Evolutionary conservation across 2,329 filamentous ascomycete species (phyloP), one percentile per base, ranked within the genome.

Genomic region (Didymella glomerata): DNA sequence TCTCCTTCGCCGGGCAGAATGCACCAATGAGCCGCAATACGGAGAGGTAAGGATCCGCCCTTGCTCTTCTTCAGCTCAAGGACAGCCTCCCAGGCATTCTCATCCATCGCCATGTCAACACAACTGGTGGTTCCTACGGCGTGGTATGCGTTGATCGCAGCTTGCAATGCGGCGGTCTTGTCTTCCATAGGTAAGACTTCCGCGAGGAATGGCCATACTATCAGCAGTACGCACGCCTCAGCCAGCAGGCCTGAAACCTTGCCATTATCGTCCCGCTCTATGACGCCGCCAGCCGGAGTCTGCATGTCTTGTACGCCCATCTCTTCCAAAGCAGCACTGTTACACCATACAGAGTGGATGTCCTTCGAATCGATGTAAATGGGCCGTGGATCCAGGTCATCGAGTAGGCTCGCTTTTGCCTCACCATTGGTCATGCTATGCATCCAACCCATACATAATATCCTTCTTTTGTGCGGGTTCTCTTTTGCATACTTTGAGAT

Each of bases 31-130:
- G 83, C 83, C 6, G 83, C 81, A n/a, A 86, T 73, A 18, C 83
- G 77, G 54, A 86, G 76, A 0, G 82, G 79, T 4, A 82, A 62
- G 2, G 62, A 61, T 5, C 69, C 65, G 4, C 76, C 77, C 24
- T 67, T 59, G 0, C 63, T 57, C 36, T 71, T 60, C 20, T 69
- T 76, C 11, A 84, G 68, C 13, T 77, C 73, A 25, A 81, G 76
- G 54, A 86, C 68, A 2, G 83, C 82, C 42, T 82, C 81, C 82
- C 83, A 85, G 4, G 76, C 78, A 44, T 81, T 82, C 53, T 85
- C 82, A 63, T 87, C 83, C 83, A 86, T 84, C 3, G 84, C 84
- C 84, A 87, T 86, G 59, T 87, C 84, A 10, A 86, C 76, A 40
- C 84, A 70, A 1, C 84, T 83, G 2, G 85, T 86, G 65, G 84